A percentile compares a stretch with the other conserved stretches of the same genome.
Conservation (phyloP, 257 asterid genomes). For the Misopates orontium region DNA sequence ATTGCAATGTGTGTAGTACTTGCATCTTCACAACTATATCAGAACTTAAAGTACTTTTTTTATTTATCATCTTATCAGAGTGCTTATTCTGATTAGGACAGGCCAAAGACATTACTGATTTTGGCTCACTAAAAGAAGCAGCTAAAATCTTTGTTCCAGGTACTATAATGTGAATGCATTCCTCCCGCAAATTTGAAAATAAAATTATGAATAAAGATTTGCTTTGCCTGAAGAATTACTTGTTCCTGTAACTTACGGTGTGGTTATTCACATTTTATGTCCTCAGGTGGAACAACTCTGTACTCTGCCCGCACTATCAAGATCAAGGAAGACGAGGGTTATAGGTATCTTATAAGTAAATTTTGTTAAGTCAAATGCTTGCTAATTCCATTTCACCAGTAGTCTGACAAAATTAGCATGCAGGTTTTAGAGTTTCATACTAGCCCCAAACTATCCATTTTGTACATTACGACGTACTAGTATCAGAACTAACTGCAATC, state of each 20-base stretch:
- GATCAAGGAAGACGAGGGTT: conserved; percentile 87
- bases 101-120: conserved; percentile 88
- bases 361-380: neutral
- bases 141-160: conserved; percentile 93
- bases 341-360: conserved; percentile 48
- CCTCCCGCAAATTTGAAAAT: conserved; percentile 22
- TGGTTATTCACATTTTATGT: conserved; percentile 14
- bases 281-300: conserved; percentile 67
- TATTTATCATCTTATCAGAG: conserved; percentile 22
- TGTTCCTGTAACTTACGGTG: conserved; percentile 1
- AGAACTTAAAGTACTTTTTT: conserved; percentile 14
- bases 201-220: conserved; percentile 12
- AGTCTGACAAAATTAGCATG: conserved; percentile 4
- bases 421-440: neutral
- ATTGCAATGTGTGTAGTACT: too few species aligned
- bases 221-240: neutral
- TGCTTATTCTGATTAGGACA: conserved; percentile 43
- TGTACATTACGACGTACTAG: too few species aligned
- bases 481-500: too few species aligned
- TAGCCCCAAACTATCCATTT: neutral
- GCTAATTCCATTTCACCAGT: neutral
- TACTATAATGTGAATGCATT: conserved; percentile 25
- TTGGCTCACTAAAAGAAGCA: conserved; percentile 87
- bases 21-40: neutral
- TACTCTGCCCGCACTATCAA: conserved; percentile 77